These are phyloP conservation scores for Amaranthus hypochondriacus DNA, from an alignment of 148 eudicot genomes.

Conservation along the genomic window DNA sequence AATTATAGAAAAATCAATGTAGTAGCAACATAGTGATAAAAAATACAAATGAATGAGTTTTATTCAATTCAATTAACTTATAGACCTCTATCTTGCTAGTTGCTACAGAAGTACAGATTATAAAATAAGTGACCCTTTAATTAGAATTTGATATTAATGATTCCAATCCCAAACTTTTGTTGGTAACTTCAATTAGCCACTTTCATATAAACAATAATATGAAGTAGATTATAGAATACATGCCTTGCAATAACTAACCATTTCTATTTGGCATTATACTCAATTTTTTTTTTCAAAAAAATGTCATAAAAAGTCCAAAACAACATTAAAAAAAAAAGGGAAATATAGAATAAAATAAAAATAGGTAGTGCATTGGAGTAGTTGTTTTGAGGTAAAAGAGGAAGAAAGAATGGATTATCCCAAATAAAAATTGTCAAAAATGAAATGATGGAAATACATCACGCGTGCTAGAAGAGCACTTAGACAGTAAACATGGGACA, in stretches of 20 bases:
- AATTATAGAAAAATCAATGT: too few species aligned
- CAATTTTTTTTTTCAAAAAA: not conserved
- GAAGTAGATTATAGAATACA: not conserved
- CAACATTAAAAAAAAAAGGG: not conserved
- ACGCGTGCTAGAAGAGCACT: constrained; percentile 22
- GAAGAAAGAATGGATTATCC: not conserved
- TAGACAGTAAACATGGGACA: not conserved
- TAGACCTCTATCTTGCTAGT: too few species aligned
- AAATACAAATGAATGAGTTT: too few species aligned
- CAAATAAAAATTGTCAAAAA: constrained; percentile 15
- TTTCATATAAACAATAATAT: too few species aligned
- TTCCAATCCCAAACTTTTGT: too few species aligned
- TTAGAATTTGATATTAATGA: too few species aligned
- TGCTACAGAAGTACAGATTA: too few species aligned
- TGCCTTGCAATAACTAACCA: not conserved
- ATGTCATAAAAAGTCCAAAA: not conserved
- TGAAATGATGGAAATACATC: constrained; percentile 18
- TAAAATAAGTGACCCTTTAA: too few species aligned
- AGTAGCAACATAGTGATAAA: too few species aligned
- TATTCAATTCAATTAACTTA: too few species aligned
- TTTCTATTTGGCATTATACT: not conserved
- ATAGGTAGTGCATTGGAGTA: not conserved
- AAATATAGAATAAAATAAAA: not conserved
- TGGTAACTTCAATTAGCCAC: too few species aligned
- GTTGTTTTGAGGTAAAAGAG: constrained; percentile 9